Evolutionary conservation across 1,284 basidiomycete genomes (phyloP).

Genomic region (Apiotrichum akiyoshidainum): DNA sequence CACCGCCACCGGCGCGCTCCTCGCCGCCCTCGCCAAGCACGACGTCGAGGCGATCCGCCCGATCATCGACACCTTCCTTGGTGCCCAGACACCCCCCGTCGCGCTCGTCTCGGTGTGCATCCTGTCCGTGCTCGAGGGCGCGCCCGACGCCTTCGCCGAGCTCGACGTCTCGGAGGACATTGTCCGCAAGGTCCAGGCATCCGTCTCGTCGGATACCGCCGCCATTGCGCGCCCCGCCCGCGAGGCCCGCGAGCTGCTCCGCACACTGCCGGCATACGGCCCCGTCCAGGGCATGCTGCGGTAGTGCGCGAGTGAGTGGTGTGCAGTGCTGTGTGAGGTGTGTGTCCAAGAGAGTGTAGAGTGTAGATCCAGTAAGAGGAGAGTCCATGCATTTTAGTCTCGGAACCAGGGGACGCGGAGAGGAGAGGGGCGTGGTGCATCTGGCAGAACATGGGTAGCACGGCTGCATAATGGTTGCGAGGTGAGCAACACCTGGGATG

Average conservation of each 20-base stretch:
- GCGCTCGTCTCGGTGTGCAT: conserved; percentile 62
- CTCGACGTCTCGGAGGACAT: conserved; percentile 63
- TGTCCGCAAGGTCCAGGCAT: conserved; percentile 69
- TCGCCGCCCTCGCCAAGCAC: conserved; percentile 62
- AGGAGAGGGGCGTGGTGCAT: too few relatives aligned
- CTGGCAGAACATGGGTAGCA: too few relatives aligned
- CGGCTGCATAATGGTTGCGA: too few relatives aligned
- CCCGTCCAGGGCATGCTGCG: conserved; percentile 36
- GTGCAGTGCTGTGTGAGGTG: too few relatives aligned
- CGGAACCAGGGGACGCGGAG: too few relatives aligned
- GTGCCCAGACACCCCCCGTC: conserved; percentile 36
- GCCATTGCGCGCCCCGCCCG: conserved; percentile 77
- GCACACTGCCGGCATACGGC: conserved; percentile 42
- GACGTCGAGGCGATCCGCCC: conserved; percentile 65
- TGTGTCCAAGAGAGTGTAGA: too few relatives aligned
- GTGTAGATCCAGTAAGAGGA: too few relatives aligned
- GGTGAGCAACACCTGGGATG: too few relatives aligned
- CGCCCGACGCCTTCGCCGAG: conserved; percentile 64
- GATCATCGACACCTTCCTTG: conserved; percentile 57
- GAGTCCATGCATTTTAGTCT: too few relatives aligned
- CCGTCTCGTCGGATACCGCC: conserved; percentile 66
- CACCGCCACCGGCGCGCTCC: conserved; percentile 64
- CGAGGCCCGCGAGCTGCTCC: conserved; percentile 75
- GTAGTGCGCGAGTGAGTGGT: conserved; percentile 1
- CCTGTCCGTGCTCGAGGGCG: conserved; percentile 59